Conservation (phyloP, 2,329 filamentous ascomycete genomes). For the Ascochyta clinopodiicola region DNA sequence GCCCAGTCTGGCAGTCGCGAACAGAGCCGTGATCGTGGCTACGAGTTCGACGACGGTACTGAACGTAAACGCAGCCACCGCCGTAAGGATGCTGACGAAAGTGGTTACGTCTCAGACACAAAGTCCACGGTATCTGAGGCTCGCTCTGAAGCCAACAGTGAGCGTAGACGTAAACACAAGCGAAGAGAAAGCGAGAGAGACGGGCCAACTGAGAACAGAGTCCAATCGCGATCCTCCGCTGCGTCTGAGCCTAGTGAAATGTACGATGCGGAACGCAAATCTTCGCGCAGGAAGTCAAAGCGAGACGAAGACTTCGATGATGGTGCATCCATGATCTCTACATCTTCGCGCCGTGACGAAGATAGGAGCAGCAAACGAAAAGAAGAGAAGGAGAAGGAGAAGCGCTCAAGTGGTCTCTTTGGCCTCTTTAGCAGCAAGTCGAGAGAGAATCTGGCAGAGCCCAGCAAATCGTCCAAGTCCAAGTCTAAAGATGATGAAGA, state of each 20-base stretch:
- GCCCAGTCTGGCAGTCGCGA: slow-evolving; percentile 30
- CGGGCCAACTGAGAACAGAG: slow-evolving; percentile 36
- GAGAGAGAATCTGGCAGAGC: slow-evolving; percentile 44
- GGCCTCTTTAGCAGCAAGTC: slow-evolving; percentile 57
- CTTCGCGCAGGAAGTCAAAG: slow-evolving; percentile 50
- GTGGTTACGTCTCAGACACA: slow-evolving; percentile 50
- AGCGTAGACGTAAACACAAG: slow-evolving; percentile 44
- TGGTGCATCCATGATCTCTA: slow-evolving; percentile 50
- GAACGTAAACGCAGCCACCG: slow-evolving; percentile 45
- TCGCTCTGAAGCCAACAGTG: slow-evolving; percentile 45
- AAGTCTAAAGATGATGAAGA: slow-evolving; percentile 47
- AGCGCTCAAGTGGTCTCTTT: slow-evolving; percentile 55
- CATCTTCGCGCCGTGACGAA: slow-evolving; percentile 49
- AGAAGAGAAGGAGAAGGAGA: slow-evolving; percentile 43
- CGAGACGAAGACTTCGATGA: slow-evolving; percentile 53
- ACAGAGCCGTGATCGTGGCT: slow-evolving; percentile 47
- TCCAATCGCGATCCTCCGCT: slow-evolving; percentile 40
- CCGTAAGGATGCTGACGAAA: slow-evolving; percentile 43
- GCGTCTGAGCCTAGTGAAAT: slow-evolving; percentile 51
- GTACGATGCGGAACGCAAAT: slow-evolving; percentile 48
- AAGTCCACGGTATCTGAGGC: slow-evolving; percentile 49
- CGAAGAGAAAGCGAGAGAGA: slow-evolving; percentile 42
- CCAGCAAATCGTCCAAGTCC: slow-evolving; percentile 43
- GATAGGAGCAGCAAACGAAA: slow-evolving; percentile 40
- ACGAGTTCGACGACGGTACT: slow-evolving; percentile 38